A percentile compares a stretch with the other conserved stretches of the same genome.
phyloP scores from a whole-genome alignment of 192 early-diverging fungal genomes.

The Backusella mclennaniae region DNA sequence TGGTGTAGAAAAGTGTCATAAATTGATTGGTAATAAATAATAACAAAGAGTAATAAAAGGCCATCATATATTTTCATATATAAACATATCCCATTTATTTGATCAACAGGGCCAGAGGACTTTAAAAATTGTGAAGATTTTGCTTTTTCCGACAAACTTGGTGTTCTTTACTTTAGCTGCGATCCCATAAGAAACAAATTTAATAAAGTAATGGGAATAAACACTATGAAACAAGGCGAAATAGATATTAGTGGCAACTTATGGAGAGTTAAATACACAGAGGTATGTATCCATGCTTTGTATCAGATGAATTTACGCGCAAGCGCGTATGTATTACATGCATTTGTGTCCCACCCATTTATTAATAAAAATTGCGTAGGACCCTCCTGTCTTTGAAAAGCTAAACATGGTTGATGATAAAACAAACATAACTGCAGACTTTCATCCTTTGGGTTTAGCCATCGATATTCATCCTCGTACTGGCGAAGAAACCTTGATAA shows the following conservation, averaged over 20 bases:
- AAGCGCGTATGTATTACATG: neutral
- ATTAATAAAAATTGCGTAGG: neutral
- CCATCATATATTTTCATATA: neutral
- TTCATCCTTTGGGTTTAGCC: conserved; percentile 32
- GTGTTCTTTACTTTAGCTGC: conserved; percentile 13
- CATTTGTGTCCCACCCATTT: neutral
- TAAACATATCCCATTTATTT: neutral
- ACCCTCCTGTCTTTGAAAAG: conserved; percentile 2
- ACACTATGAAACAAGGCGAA: neutral
- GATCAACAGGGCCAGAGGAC: neutral
- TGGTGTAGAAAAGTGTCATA: neutral
- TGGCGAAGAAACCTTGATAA: neutral
- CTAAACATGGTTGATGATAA: neutral
- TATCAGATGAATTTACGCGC: neutral
- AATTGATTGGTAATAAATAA: conserved; percentile 10
- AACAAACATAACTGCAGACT: neutral
- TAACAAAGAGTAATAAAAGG: neutral
- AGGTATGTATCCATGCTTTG: conserved; percentile 2
- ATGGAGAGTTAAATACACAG: conserved; percentile 18
- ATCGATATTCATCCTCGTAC: conserved; percentile 10
- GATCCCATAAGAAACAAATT: conserved; percentile 21
- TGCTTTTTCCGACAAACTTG: neutral
- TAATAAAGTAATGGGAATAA: conserved; percentile 18
- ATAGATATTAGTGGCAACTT: neutral
- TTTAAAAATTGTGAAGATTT: conserved; percentile 22